Base-by-base conservation (phyloP, 495 filamentous ascomycete species). In the Amorphotheca resinae region DNA sequence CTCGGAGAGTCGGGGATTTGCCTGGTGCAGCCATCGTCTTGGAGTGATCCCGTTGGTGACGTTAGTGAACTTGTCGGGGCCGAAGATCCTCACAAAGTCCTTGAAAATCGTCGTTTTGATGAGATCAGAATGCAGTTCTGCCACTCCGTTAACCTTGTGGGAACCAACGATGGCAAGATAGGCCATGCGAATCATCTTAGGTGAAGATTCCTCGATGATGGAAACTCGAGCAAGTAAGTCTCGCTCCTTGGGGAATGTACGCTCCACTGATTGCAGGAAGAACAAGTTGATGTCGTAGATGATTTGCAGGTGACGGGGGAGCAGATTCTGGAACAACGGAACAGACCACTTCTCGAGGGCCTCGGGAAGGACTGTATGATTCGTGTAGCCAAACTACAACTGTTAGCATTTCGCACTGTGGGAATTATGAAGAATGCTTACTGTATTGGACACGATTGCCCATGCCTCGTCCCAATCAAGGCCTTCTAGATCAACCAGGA, bases 21-120 rank as follows among this genome's bases (percentile, higher is more conserved):
- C 93, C 62, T 98, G 91, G 62, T 98, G 88, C 25, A 98, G 74
- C 91, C 91, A 98, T 49, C 91, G 72, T 39, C 91, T 72, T 6
- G 91, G 93, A 0, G 91, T 98, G 58, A 98, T 87, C 28, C 91
- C 91, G 58, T 98, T 98, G 34, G 91, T 98, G 45, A 98, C 89
- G 51, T 98, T 98, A 28, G 83, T 95, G 65, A 98, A 98, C 57
- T 93, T 93, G 68, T 98, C 91, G 0, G 82, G 79, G 3, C 91
- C 91, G 56, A 88, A 96, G 45, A 98, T 82, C 30, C 69, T 69
- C 31, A 98, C 89, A 56, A 98, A 98, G 63, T 96, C 93, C 63
- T 87, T 96, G 76, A 98, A 96, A 47, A 98, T 87, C n/a, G 91
- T 98, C 2, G 87, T 88, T 66, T 86, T 85, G 65, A 98, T 87